Base-by-base conservation (phyloP, 2,329 filamentous ascomycete genomes). In the Anthostomella pinea region DNA sequence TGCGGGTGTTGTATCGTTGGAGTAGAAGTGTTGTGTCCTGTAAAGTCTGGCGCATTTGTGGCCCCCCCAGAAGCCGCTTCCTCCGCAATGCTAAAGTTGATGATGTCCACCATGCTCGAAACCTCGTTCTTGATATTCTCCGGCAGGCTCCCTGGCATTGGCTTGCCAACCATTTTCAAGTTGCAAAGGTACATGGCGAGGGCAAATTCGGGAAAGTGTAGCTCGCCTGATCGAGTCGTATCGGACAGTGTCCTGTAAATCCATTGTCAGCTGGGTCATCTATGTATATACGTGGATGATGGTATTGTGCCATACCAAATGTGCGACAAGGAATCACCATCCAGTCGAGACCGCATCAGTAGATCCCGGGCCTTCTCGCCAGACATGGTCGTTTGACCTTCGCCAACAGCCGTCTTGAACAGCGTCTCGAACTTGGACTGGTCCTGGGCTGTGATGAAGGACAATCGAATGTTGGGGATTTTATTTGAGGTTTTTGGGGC, bases 21-120 rank as follows among this genome's bases (percentile, higher is more conserved):
- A 10, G 72, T 67, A 6, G 70, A 63, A 8, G 68, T 69, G 45
- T 62, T 72, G 39, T 69, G 66, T 43, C 73, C 68, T 31, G 76
- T 79, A 57, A 91, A 88, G 52, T 80, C 83, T 1, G 87, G 83
- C 11, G 79, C 79, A 61, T 87, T 90, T 42, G 70, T 78, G 35
- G 71, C 71, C 3, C 65, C 53, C 18, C 69, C 66, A n/a, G 74
- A 63, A 25, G 67, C 69, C 24, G 68, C 69, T 18, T 91, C 84
- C 48, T 98, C 93, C 1, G 79, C 81, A 16, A 96, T 78, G 51
- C 84, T 88, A 60, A 98, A 98, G 41, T 89, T 95, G 58, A 98
- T 98, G 38, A 98, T 98, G 59, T 98, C 93, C 25, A 98, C 93
- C 90, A 98, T 97, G 65, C 93, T 95, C 3, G 91, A 97, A 13